A percentile compares a stretch with the other conserved stretches of the same genome.
These are phyloP conservation scores for Ambrosia hybrid DNA, from an alignment of 140 eudicot genomes.

Conservation along the genomic window DNA sequence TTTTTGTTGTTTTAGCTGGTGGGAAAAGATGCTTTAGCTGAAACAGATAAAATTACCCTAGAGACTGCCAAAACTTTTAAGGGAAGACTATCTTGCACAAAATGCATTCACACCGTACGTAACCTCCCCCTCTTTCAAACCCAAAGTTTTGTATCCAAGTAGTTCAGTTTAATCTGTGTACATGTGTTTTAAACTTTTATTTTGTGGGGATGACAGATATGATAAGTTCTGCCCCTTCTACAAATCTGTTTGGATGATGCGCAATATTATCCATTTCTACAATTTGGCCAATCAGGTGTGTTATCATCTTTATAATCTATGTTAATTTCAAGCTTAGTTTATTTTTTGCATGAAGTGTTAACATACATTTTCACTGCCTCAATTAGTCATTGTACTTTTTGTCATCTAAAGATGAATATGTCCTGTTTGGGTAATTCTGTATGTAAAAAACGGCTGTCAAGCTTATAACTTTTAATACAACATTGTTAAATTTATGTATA, in stretches of 20 bases:
- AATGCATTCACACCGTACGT: slow-evolving; percentile 96
- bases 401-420: neutral
- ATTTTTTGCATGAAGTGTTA: neutral
- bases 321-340: neutral
- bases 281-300: slow-evolving; percentile 95
- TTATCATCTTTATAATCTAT: neutral
- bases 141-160: neutral
- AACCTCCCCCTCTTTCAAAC: neutral
- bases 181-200: slow-evolving; percentile 30
- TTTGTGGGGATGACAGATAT: slow-evolving; percentile 53
- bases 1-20: slow-evolving; percentile 62
- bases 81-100: slow-evolving; percentile 97
- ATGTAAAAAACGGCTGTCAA: neutral
- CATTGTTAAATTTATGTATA: neutral
- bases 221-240: slow-evolving; percentile 96
- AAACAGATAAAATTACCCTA: slow-evolving; percentile 80
- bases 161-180: neutral
- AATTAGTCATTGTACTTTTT: neutral
- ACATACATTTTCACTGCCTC: neutral
- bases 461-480: neutral
- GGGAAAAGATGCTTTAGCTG: slow-evolving; percentile 99
- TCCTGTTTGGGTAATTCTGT: neutral
- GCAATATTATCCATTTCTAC: slow-evolving; percentile 96
- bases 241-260: slow-evolving; percentile 99
- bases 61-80: slow-evolving; percentile 95